Conservation (phyloP, 1,139 yeast species). For the Saccharomyces hybrid region DNA sequence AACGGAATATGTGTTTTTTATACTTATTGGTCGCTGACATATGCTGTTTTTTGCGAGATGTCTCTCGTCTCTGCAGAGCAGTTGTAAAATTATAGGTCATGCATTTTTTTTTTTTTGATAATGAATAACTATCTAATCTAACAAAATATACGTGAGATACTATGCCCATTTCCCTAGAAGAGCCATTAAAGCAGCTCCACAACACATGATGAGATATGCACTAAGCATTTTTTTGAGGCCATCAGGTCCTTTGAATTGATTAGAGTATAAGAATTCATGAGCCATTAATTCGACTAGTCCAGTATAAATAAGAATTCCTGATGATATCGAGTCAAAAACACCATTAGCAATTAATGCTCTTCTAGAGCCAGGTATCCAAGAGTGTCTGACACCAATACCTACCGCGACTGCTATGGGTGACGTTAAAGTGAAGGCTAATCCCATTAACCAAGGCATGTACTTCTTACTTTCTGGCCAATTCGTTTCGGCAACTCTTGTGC, state of each 20-base stretch:
- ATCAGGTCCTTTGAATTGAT: conserved; percentile 45
- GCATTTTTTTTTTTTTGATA: background rate
- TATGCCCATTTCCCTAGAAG: conserved; percentile 79
- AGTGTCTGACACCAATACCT: conserved; percentile 69
- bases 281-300: conserved; percentile 84
- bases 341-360: conserved; percentile 66
- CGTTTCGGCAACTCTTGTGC: conserved; percentile 70
- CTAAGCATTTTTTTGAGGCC: conserved; percentile 31
- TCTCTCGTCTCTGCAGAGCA: background rate
- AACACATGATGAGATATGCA: conserved; percentile 39
- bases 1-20: background rate
- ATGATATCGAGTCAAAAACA: conserved; percentile 67
- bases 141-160: background rate
- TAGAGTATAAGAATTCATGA: conserved; percentile 69
- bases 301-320: conserved; percentile 77
- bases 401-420: conserved; percentile 80
- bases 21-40: background rate
- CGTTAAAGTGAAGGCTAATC: conserved; percentile 52
- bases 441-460: conserved; percentile 51
- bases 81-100: background rate
- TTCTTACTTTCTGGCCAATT: conserved; percentile 44
- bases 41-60: background rate
- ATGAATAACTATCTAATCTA: background rate
- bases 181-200: conserved; percentile 79
- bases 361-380: conserved; percentile 58